phyloP scores from a whole-genome alignment of 1,139 yeast species.

The Yamadazyma sp. region DNA sequence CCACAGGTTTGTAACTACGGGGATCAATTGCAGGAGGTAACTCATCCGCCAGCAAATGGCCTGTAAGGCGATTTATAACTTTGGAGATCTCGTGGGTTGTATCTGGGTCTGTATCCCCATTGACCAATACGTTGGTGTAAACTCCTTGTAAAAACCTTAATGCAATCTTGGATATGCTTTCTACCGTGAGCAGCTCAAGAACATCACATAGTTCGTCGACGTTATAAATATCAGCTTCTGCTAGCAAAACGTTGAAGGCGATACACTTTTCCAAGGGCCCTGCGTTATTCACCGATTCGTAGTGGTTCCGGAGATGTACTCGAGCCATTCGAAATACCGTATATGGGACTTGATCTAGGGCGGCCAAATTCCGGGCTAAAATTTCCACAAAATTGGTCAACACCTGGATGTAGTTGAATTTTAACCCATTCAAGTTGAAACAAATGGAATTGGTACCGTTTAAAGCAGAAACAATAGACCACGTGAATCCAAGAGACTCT shows the following conservation, averaged over 20 bases:
- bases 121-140: constrained; percentile 43
- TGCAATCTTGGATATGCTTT: constrained; percentile 17
- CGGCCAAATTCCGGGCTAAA: constrained; percentile 17
- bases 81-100: constrained; percentile 14
- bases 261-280: constrained; percentile 44
- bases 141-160: constrained; percentile 23
- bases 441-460: constrained; percentile 52
- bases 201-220: constrained; percentile 48
- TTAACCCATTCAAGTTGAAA: constrained; percentile 51
- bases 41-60: constrained; percentile 13
- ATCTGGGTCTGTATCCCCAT: constrained; percentile 42
- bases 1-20: constrained; percentile 8
- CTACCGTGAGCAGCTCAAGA: constrained; percentile 28
- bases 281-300: constrained; percentile 36
- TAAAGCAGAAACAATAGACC: constrained; percentile 52
- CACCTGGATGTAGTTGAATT: constrained; percentile 31
- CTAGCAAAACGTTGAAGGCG: constrained; percentile 45
- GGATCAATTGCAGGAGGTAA: constrained; percentile 8
- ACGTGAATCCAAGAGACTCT: constrained; percentile 51
- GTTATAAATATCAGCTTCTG: constrained; percentile 55
- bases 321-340: constrained; percentile 44
- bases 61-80: constrained; percentile 15
- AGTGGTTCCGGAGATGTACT: constrained; percentile 41
- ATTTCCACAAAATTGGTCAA: constrained; percentile 21
- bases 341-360: constrained; percentile 19